Evolutionary conservation across 345 rosid species (phyloP).

Genomic region (Brassica napus): Da-Ae NC_063439.1:23510001-23510500

Average conservation of each 20-base stretch:
- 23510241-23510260: neutral
- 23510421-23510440: constrained; percentile 38
- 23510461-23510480: constrained; percentile 68
- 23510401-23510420: constrained; percentile 46
- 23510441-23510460: constrained; percentile 55
- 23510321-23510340: constrained; percentile 3
- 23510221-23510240: neutral
- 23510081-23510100: constrained; percentile 8
- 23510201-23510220: neutral
- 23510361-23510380: constrained; percentile 7
- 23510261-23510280: neutral
- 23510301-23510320: constrained; percentile 7
- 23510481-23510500: constrained; percentile 74
- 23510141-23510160: constrained; percentile 5
- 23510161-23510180: neutral
- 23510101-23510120: constrained; percentile 19
- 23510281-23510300: neutral
- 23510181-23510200: neutral
- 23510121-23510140: constrained; percentile 20
- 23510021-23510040: constrained; percentile 24
- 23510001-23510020: constrained; percentile 30
- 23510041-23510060: constrained; percentile 19
- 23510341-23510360: constrained; percentile 7
- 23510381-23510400: constrained; percentile 30
- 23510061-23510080: constrained; percentile 30